phyloP scores from a whole-genome alignment of 2,329 filamentous ascomycete species.

The Hypoxylon sp. region DNA sequence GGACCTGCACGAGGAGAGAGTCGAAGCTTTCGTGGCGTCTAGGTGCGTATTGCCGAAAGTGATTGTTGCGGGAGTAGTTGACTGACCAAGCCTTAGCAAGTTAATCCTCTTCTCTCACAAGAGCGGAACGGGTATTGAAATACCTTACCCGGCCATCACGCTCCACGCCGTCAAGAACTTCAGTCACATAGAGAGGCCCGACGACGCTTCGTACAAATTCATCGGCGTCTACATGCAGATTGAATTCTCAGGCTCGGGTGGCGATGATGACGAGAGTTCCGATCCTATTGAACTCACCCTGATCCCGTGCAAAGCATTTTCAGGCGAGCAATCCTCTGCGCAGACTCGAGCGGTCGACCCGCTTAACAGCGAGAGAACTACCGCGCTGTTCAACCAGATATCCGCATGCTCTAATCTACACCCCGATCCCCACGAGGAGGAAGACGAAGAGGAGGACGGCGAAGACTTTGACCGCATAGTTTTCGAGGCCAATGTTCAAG shows the following conservation, averaged over 20 bases:
- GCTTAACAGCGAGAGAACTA: constrained; percentile 45
- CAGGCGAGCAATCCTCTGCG: constrained; percentile 40
- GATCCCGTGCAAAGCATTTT: constrained; percentile 56
- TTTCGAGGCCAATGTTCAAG: constrained; percentile 59
- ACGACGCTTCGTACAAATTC: constrained; percentile 52
- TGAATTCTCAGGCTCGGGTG: constrained; percentile 66
- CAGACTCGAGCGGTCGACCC: constrained; percentile 42
- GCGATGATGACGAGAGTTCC: constrained; percentile 68
- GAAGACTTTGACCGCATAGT: constrained; percentile 60
- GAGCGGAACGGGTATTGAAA: constrained; percentile 67
- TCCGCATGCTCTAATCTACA: constrained; percentile 79
- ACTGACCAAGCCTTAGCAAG: constrained; percentile 49
- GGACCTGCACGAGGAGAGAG: constrained; percentile 51
- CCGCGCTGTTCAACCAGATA: constrained; percentile 72
- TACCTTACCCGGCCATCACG: constrained; percentile 77
- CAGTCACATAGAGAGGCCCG: constrained; percentile 47
- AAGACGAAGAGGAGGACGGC: constrained; percentile 64
- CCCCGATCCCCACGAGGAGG: constrained; percentile 70
- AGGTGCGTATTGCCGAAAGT: constrained; percentile 52
- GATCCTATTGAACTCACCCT: constrained; percentile 73
- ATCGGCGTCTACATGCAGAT: constrained; percentile 71
- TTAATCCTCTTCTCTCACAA: constrained; percentile 70
- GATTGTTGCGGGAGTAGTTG: constrained; percentile 5
- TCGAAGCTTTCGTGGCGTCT: constrained; percentile 67
- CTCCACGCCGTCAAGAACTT: constrained; percentile 77